phyloP scores from a whole-genome alignment of 176 grass and related monocot genomes.

The Paspalum notatum region DNA sequence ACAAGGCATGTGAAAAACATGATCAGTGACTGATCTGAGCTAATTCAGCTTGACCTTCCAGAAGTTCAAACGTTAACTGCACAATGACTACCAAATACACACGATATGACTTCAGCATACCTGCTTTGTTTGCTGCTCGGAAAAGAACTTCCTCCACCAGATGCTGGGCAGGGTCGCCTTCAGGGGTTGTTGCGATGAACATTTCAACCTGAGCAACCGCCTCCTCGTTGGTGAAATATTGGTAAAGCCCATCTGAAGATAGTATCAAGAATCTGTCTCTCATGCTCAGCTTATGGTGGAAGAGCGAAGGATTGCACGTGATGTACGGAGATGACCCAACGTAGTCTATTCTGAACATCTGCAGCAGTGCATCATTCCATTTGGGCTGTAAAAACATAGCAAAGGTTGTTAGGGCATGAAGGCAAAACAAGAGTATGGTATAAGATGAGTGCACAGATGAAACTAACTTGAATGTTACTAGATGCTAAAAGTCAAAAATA shows the following conservation, averaged over 20 bases:
- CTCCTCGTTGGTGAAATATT: constrained; percentile 97
- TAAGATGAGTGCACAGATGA: background rate
- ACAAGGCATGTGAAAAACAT: constrained; percentile 30
- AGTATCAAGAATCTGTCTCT: constrained; percentile 91
- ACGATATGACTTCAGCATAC: constrained; percentile 43
- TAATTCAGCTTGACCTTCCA: constrained; percentile 32
- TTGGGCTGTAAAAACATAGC: constrained; percentile 72
- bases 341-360: constrained; percentile 96
- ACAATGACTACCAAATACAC: background rate
- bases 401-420: constrained; percentile 11
- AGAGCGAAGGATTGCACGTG: constrained; percentile 82
- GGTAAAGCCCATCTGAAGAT: constrained; percentile 95
- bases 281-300: constrained; percentile 69
- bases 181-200: constrained; percentile 85
- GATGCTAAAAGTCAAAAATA: constrained; percentile 4
- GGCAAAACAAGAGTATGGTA: background rate
- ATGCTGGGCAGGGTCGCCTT: constrained; percentile 93
- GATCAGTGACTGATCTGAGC: background rate
- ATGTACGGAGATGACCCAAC: constrained; percentile 84
- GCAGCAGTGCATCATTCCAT: constrained; percentile 88
- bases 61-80: constrained; percentile 40
- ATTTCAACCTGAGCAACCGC: constrained; percentile 80
- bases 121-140: constrained; percentile 91
- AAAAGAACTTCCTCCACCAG: constrained; percentile 96
- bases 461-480: background rate